Base-by-base conservation (phyloP, 2,329 filamentous ascomycete species). In the Chaetomium olivaceum region DNA sequence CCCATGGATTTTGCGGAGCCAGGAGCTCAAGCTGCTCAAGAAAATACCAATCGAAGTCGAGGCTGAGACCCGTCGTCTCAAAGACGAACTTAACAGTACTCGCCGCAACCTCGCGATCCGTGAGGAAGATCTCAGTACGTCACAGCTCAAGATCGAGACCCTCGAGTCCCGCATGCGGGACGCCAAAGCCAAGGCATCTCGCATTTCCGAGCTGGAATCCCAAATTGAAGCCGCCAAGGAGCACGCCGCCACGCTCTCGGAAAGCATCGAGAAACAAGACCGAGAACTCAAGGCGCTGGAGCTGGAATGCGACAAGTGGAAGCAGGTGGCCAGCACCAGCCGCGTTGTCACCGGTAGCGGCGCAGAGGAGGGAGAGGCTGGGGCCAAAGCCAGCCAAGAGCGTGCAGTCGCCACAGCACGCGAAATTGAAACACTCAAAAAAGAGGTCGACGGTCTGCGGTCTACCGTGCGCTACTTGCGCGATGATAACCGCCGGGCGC, bases 141-240 rank as follows among this genome's bases (percentile, higher is more conserved):
- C 91, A 27, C 86, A 89, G n/a, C 90, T 97, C 71, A 93, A 95
- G 77, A 96, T 97, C 71, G 94, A 97, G 77, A 91, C 95, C 50
- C 87, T 98, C 46, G 91, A 96, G 76, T 91, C 91, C 8, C 85
- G 92, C 64, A 93, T 95, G 89, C 88, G 89, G 65, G 93, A 96
- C 74, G 91, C 91, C 6, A 87, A 88, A 69, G 88, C 90, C 75
- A 93, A 94, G 77, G 87, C 91, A 16, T 86, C 88, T 59, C 84
- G 84, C 61, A 91, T 92, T 70, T 81, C 81, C 23, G 86, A 87
- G 62, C 81, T 92, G 14, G 89, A 92, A 76, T 78, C 78, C 39
- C 80, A 83, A 71, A 81, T 91, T 27, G 82, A 83, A 58, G 79
- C 82, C 21, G 81, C 85, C 29, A 81, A 83, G 68, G 77, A 81